Evolutionary conservation across 2,329 filamentous ascomycete genomes (phyloP), one percentile per base, ranked within the genome.

Genomic region (Lizonia empirigonia): DNA sequence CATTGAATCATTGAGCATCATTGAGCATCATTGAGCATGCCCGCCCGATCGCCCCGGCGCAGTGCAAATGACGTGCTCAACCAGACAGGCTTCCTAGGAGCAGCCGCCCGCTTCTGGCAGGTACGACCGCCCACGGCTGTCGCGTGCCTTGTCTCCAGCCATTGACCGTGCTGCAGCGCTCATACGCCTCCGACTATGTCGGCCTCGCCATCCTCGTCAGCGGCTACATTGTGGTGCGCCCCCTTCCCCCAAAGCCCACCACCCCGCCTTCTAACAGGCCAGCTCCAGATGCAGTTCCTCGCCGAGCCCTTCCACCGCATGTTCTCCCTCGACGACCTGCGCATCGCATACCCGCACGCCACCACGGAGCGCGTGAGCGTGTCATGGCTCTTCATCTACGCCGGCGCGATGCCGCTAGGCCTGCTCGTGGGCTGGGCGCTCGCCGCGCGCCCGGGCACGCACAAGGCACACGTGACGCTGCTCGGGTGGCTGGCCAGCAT

Each of bases 261-360:
- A 7, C 13, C 22, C 18, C 3, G 7, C 15, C 3, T 29, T 8
- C 53, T 61, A 20, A 65, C 52, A 33, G 40, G 48, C 35, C 38
- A 56, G 38, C 32, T 33, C 33, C 67, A 90, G 82, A 80, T 90
- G 34, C 80, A 85, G 73, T 77, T 89, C 63, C 80, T 88, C 59
- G 82, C 90, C 63, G 86, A 87, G 54, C 94, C 94, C 0, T 97
- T 97, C 71, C 91, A 97, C 72, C 91, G 90, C 75, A 89, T 97
- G 85, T 97, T 99, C 77, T 89, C 85, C 58, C 83, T 97, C 56
- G 89, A 91, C 70, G 91, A 97, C 70, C 82, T 89, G 19, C 80
- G 85, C 40, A 91, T 97, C 53, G 87, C 90, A 58, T 97, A 88
- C 67, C 94, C 94, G 0, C 89, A 96, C 74, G 91, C 94, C 18